Evolutionary conservation across 306 rosid genomes (phyloP), one percentile per base, ranked within the genome.

Genomic region (Quercus aquifolioides): DNA sequence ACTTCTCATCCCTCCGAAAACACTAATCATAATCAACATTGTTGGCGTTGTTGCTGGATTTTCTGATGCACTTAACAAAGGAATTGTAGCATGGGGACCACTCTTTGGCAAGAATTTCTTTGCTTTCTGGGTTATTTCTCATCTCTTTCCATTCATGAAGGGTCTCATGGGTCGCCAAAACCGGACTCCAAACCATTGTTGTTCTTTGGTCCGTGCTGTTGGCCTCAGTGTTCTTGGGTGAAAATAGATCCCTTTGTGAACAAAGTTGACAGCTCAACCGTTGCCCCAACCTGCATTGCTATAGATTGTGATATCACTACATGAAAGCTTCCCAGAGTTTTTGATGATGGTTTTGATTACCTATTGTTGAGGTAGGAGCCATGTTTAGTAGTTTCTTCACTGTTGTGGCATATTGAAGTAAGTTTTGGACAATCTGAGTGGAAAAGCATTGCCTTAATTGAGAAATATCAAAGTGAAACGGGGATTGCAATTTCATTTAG

Each of bases 91-190:
- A 35, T 94, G 99, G 99, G 99, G 99, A 30, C 97, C 99, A 65
- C 92, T 94, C 51, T 84, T 94, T 73, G 99, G 99, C 60, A 94
- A 94, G 55, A 95, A 91, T 62, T 94, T 94, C 91, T 94, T 92
- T 57, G 97, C 99, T 58, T 91, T 92, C 52, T 94, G 97, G 99
- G 99, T 94, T 12, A 91, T 91, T 31, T 82, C 91, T 41, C 99
- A 94, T 85, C 97, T 94, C 80, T 94, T 92, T 43, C 99, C 99
- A 5, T 94, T 94, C 97, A 91, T 94, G 18, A 94, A 94, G 83
- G 99, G 99, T 86, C 97, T 94, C 65, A 94, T 94, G 99, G 99
- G 97, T 60, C 91, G 97, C 79, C 99, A 94, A 65, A 94, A 94
- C 89, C 77, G 97, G 25, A 94, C 99, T 18, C 99, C 99, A 51